Evolutionary conservation across 1,284 basidiomycete genomes (phyloP), one percentile per base, ranked within the genome.

Genomic region (Trametes polyzona): DNA sequence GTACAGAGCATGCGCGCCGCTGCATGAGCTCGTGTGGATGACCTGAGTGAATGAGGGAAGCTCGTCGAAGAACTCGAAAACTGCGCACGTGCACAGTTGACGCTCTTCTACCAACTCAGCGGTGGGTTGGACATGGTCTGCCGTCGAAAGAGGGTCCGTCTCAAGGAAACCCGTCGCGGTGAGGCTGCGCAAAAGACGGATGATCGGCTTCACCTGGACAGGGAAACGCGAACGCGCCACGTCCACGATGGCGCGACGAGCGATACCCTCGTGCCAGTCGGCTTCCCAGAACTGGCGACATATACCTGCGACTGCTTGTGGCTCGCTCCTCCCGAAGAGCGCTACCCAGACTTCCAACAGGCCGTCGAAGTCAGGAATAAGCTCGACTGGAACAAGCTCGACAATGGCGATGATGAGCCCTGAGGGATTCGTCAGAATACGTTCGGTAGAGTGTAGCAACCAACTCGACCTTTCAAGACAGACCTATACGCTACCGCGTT

Each of bases 401-500:
- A 88, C 80, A 19, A 93, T 76, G 1, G 84, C 80, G 54, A 91
- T 84, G 21, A 93, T 56, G 33, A 93, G 79, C 42, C 89, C 90
- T 88, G 67, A 46, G 19, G 63, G 48, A 35, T 67, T 17, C 44
- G 41, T 62, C 32, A 68, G 57, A 48, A 29, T 53, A 10, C 29
- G 40, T 11, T n/a, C n/a, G n/a, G 51, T 33, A 3, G n/a, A 24
- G 42, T 29, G 6, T 11, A 16, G 30, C 42, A 4, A 32, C 11
- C 0, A 14, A 17, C 67, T 73, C 27, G 46, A 90, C 93, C 91
- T 81, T 95, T 95, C 55, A 95, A 68, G 16, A 95, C 86, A 19
- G 92, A 89, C 27, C 93, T 84, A 71, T 88, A 93, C 2, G 90
- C 91, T 24, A 92, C 82, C 0, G 89, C 85, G 65, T 94, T 94